These are phyloP conservation scores for Sophora flavescens DNA, from an alignment of 306 rosid species.

Conservation along the genomic window DNA sequence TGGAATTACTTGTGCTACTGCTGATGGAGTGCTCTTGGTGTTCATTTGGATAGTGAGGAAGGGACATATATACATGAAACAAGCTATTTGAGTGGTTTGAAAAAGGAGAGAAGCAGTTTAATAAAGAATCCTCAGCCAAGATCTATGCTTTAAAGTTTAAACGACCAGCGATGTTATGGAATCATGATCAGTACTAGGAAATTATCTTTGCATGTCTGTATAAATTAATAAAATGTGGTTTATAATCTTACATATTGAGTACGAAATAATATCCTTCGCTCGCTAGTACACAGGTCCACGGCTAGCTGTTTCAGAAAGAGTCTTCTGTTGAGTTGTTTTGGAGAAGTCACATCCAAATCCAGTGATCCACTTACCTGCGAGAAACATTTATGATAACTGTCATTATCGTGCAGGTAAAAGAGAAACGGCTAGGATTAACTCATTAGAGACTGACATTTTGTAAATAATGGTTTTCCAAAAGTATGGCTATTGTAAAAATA, in stretches of 20 bases:
- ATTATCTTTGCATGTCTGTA: background rate
- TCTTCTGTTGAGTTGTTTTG: conserved; percentile 87
- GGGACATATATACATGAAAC: background rate
- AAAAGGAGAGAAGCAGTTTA: conserved; percentile 15
- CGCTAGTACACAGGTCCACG: conserved; percentile 82
- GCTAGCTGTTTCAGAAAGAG: conserved; percentile 92
- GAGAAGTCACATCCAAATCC: conserved; percentile 93
- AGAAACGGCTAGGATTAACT: background rate
- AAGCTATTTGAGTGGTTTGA: background rate
- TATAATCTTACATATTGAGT: conserved; percentile 81
- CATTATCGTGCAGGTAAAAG: conserved; percentile 2
- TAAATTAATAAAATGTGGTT: conserved; percentile 9
- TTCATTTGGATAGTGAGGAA: background rate
- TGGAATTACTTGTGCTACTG: conserved; percentile 20
- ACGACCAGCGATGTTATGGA: background rate
- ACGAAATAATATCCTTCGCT: conserved; percentile 87
- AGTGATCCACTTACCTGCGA: conserved; percentile 91
- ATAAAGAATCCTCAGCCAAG: conserved; percentile 28
- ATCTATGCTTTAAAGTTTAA: conserved; percentile 4
- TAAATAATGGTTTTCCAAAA: conserved; percentile 18
- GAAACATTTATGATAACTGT: conserved; percentile 28
- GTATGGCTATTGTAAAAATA: background rate
- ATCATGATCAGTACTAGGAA: background rate
- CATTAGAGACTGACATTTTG: background rate
- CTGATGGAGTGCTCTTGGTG: background rate